phyloP scores from a whole-genome alignment of 2,329 filamentous ascomycete genomes.

The Neocatenulostroma microsporum region DNA sequence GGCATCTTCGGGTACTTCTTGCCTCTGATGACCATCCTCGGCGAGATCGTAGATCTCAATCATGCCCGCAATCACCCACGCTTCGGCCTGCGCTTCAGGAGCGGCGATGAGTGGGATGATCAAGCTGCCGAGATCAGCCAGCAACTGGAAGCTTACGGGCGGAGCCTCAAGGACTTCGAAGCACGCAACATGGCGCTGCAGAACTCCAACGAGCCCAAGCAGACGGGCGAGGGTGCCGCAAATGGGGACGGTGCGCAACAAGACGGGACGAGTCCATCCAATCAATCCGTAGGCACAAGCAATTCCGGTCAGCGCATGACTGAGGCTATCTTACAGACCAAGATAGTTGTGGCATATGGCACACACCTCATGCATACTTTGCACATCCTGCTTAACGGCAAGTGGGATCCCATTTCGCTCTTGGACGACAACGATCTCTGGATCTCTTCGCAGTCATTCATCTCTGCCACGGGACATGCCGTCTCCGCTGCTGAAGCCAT shows the following conservation, averaged over 20 bases:
- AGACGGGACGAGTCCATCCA: constrained; percentile 60
- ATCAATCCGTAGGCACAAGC: constrained; percentile 51
- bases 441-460: constrained; percentile 85
- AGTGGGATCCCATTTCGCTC: constrained; percentile 89
- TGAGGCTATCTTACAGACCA: constrained; percentile 74
- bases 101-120: constrained; percentile 67
- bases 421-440: constrained; percentile 88
- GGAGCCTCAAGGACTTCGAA: constrained; percentile 62
- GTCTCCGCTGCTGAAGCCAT: constrained; percentile 84
- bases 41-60: constrained; percentile 83
- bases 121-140: constrained; percentile 69
- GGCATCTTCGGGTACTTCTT: constrained; percentile 89
- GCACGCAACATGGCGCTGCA: constrained; percentile 34
- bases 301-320: constrained; percentile 54
- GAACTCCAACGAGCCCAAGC: constrained; percentile 15
- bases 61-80: constrained; percentile 82
- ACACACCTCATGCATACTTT: constrained; percentile 92
- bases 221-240: constrained; percentile 13
- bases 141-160: constrained; percentile 72
- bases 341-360: constrained; percentile 80
- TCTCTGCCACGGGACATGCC: constrained; percentile 78
- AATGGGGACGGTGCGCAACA: constrained; percentile 33
- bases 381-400: constrained; percentile 79
- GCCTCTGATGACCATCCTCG: constrained; percentile 85
- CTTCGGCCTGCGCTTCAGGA: constrained; percentile 68